A percentile compares a stretch with the other conserved stretches of the same genome.
phyloP scores from a whole-genome alignment of 2,329 filamentous ascomycete species.

The Penicillium sp. region DNA sequence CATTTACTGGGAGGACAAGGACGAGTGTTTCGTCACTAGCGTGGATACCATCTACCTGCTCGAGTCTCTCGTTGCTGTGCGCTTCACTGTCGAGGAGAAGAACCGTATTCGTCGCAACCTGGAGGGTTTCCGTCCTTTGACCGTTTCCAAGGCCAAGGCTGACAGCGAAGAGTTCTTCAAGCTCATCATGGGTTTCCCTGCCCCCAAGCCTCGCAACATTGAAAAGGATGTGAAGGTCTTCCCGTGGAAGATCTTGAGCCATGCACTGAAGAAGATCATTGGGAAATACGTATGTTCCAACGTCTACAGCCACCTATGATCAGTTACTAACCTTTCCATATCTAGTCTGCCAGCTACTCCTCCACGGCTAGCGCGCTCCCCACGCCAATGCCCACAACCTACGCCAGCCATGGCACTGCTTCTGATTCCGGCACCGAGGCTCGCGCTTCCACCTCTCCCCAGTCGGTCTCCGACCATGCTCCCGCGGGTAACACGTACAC shows the following conservation, averaged over 20 bases:
- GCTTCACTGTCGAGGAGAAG: slow-evolving; percentile 96
- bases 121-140: slow-evolving; percentile 87
- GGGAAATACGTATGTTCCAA: slow-evolving; percentile 73
- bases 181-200: slow-evolving; percentile 95
- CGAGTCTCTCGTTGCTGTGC: slow-evolving; percentile 78
- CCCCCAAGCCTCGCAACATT: slow-evolving; percentile 93
- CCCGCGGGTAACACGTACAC: slow-evolving; percentile 45
- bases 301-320: not conserved
- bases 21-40: slow-evolving; percentile 88
- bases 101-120: slow-evolving; percentile 94
- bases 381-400: slow-evolving; percentile 37
- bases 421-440: slow-evolving; percentile 49
- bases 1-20: slow-evolving; percentile 92
- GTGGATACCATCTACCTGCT: slow-evolving; percentile 96
- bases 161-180: slow-evolving; percentile 99
- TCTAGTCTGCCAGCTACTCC: slow-evolving; percentile 64
- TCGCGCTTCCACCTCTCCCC: slow-evolving; percentile 48
- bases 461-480: slow-evolving; percentile 45
- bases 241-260: slow-evolving; percentile 83
- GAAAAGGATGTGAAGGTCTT: slow-evolving; percentile 99
- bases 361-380: slow-evolving; percentile 54
- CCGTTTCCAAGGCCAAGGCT: slow-evolving; percentile 85
- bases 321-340: slow-evolving; percentile 21
- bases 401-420: slow-evolving; percentile 38
- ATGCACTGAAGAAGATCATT: slow-evolving; percentile 95